phyloP scores from a whole-genome alignment of 495 filamentous ascomycete genomes.

The Penicillium waksmanii region DNA sequence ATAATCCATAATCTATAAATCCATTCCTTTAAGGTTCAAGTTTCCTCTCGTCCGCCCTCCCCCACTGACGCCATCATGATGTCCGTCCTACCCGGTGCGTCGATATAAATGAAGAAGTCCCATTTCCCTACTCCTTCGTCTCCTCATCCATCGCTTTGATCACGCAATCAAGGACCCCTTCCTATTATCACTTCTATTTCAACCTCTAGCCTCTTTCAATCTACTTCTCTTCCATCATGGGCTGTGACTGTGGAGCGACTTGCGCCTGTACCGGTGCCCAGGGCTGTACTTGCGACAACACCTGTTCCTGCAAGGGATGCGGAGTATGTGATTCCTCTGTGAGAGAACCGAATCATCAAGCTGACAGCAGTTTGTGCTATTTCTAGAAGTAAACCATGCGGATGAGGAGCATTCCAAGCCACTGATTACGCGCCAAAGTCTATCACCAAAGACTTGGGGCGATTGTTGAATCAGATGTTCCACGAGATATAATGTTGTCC shows the following conservation, averaged over 20 bases:
- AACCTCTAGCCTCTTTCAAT: not conserved
- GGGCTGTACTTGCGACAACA: slow-evolving; percentile 42
- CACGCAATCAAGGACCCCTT: slow-evolving; percentile 4
- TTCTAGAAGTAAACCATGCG: slow-evolving; percentile 11
- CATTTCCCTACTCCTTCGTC: not conserved
- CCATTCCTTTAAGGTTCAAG: not conserved
- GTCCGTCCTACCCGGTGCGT: slow-evolving; percentile 7
- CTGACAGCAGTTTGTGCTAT: slow-evolving; percentile 8
- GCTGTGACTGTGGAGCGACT: slow-evolving; percentile 44
- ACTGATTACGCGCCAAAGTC: slow-evolving; percentile 1
- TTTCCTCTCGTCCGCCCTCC: not conserved
- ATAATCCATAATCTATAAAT: too few species aligned
- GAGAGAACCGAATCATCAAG: slow-evolving; percentile 6
- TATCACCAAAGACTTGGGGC: not conserved
- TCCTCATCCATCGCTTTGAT: not conserved
- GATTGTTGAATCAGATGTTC: not conserved
- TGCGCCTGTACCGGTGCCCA: slow-evolving; percentile 44
- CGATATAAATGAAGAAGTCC: slow-evolving; percentile 13
- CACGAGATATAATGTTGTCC: slow-evolving; percentile 1
- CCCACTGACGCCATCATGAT: slow-evolving; percentile 36
- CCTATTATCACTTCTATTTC: not conserved
- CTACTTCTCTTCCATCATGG: slow-evolving; percentile 30
- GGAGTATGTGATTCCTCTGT: slow-evolving; percentile 40
- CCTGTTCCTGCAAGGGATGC: slow-evolving; percentile 51
- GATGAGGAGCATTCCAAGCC: slow-evolving; percentile 6